Evolutionary conservation across 768 basidiomycete genomes (phyloP).

Genomic region (Termitomyces sp.): DNA sequence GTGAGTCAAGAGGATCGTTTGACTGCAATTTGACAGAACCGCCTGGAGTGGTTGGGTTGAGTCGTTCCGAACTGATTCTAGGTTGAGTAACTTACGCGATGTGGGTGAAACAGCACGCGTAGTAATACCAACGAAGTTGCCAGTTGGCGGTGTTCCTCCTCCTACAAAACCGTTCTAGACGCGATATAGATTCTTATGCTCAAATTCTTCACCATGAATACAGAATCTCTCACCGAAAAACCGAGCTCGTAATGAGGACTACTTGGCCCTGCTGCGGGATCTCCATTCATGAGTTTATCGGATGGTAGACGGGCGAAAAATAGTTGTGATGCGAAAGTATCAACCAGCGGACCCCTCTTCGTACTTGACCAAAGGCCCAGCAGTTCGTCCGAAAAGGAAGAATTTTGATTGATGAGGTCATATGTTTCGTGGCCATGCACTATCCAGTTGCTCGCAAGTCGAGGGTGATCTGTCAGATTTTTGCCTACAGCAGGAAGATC

Average conservation of each 20-base stretch:
- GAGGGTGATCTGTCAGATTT: slow-evolving; percentile 21
- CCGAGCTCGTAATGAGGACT: slow-evolving; percentile 21
- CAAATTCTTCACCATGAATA: not conserved
- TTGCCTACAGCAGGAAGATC: slow-evolving; percentile 22
- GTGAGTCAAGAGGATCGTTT: slow-evolving; percentile 7
- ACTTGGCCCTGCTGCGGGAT: slow-evolving; percentile 19
- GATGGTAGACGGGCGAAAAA: slow-evolving; percentile 15
- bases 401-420: slow-evolving; percentile 16
- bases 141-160: slow-evolving; percentile 4
- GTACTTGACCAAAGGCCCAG: slow-evolving; percentile 17
- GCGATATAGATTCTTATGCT: not conserved
- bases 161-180: slow-evolving; percentile 12
- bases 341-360: slow-evolving; percentile 19
- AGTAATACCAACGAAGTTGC: slow-evolving; percentile 11
- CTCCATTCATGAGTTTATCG: slow-evolving; percentile 3
- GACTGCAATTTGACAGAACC: slow-evolving; percentile 9
- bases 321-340: slow-evolving; percentile 14
- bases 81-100: slow-evolving; percentile 8
- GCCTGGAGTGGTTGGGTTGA: not conserved
- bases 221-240: slow-evolving; percentile 6
- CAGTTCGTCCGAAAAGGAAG: slow-evolving; percentile 8
- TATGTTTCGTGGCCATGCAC: slow-evolving; percentile 14
- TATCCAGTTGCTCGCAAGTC: slow-evolving; percentile 15
- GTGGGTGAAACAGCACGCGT: slow-evolving; percentile 15
- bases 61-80: not conserved